Base-by-base conservation (phyloP, 2,329 filamentous ascomycete genomes). In the Epichloe sibirici region DNA sequence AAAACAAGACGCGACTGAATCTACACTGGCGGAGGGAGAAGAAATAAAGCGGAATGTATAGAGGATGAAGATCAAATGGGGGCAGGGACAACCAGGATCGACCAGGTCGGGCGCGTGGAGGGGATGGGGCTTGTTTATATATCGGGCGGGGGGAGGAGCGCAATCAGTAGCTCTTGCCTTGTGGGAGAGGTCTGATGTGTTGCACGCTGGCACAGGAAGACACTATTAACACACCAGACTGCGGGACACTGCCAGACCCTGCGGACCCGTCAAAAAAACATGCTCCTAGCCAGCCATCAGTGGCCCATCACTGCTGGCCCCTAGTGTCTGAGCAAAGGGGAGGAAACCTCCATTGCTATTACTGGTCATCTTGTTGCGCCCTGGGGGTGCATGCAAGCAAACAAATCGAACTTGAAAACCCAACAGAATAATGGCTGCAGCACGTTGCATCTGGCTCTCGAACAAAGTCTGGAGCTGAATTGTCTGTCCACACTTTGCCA, bases 91-190 rank as follows among this genome's bases (percentile, higher is more conserved):
- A 59, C 52, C 52, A 58, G 49, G 54, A 58, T 25, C 56, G 65
- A 67, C 68, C 65, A 65, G 66, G 71, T 70, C 71, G 75, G 73
- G 74, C 73, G 75, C 74, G 75, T 64, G 70, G 73, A 69, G 71
- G 71, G 71, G 66, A 66, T 53, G 66, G 72, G 71, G 68, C 66
- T 69, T 76, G 74, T 78, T 81, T 81, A 80, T 81, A 81, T 81
- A 74, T 72, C 70, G 71, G 74, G 75, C 75, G 72, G 72, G 71
- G 71, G 69, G 67, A 71, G 70, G 68, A 71, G 66, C 73, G 71
- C 75, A 78, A 79, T 78, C 75, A 78, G 74, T 78, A 55, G 55
- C 56, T 55, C 55, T 53, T 57, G 45, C 53, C 50, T 45, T 28
- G 47, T 43, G 40, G 50, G 37, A 51, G 23, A 51, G 35, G 49